Evolutionary conservation across 768 basidiomycete genomes (phyloP).

Genomic region (Suillus sp.): DNA sequence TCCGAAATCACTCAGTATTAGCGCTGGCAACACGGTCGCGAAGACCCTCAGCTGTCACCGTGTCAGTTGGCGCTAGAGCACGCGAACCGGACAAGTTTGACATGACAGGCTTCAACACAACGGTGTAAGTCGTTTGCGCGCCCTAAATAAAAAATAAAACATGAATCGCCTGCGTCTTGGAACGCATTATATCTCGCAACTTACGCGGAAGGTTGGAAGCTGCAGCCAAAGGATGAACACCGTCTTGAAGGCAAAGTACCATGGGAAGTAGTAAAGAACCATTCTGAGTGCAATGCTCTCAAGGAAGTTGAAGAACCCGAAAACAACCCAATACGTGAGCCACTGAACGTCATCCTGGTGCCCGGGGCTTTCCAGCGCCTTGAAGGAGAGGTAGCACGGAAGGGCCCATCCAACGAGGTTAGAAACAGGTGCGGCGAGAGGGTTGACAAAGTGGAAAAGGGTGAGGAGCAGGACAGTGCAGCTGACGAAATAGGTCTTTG

Average conservation of each 20-base stretch:
- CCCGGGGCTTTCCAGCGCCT: conserved; percentile 87
- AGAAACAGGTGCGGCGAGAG: conserved; percentile 89
- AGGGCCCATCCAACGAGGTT: conserved; percentile 94
- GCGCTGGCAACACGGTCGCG: conserved; percentile 47
- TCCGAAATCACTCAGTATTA: conserved; percentile 31
- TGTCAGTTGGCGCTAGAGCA: conserved; percentile 48
- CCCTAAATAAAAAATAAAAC: conserved; percentile 59
- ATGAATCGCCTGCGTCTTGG: background rate
- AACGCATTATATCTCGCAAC: conserved; percentile 33
- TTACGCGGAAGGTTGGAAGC: conserved; percentile 79
- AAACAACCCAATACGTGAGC: conserved; percentile 97
- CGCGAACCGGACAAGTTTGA: conserved; percentile 55
- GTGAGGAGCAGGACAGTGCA: conserved; percentile 67
- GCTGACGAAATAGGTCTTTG: conserved; percentile 88
- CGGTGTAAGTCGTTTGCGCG: conserved; percentile 79
- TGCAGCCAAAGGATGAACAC: conserved; percentile 91
- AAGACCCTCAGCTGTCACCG: conserved; percentile 50
- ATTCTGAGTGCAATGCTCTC: conserved; percentile 83
- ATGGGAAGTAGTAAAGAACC: conserved; percentile 90
- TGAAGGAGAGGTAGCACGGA: conserved; percentile 94
- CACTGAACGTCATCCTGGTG: conserved; percentile 89
- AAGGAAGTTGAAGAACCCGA: conserved; percentile 90
- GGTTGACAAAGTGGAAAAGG: conserved; percentile 82
- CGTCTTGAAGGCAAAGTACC: conserved; percentile 95
- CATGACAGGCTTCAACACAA: conserved; percentile 79